Evolutionary conservation across 129 eudicot species (phyloP), one percentile per base, ranked within the genome.

Genomic region (Logfia minima): DNA sequence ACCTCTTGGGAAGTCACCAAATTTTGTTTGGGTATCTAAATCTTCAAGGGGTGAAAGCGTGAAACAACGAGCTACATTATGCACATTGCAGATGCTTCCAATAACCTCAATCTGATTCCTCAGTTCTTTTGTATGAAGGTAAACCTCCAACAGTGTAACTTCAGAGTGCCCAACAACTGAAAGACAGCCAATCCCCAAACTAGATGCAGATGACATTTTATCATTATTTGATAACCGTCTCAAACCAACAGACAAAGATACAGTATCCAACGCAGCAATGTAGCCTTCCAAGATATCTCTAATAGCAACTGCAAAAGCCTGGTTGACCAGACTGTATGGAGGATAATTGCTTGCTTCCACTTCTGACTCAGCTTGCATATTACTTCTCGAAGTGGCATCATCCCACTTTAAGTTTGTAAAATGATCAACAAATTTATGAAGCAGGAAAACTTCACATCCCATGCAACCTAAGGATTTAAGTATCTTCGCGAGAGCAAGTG

Each of bases 261-360:
- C 60, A 74, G 97, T 94, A 84, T 89, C 89, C 39, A 94, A 83
- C 5, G 92, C 88, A 74, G 96, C 90, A 26, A 77, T 53, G 71
- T 91, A 94, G 68, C 96, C 96, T 80, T 91, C 92, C 75, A 94
- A 80, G 74, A 94, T 88, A 77, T 89, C 89, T 60, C 82, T 79
- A 70, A 94, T 85, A 74, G 99, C 87, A 82, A 91, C 87, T 4
- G 96, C 96, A 82, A 94, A 94, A 79, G 99, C 97, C 77, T 91
- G 99, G 77, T 94, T 94, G 72, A 89, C 90, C 67, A 94, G 87
- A 83, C 90, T 87, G 71, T 73, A 69, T 55, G 82, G 77, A 22
- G 84, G 79, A 66, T 53, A 51, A 66, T 79, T 29, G 11, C 59
- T 65, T 68, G 76, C 85, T 64, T 77, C 75, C 70, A n/a, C 23